Percentiles rank a stretch among this genome's conserved stretches.
Conservation (phyloP, 2,329 filamentous ascomycete genomes). For the Tympanopsis confertula region DNA sequence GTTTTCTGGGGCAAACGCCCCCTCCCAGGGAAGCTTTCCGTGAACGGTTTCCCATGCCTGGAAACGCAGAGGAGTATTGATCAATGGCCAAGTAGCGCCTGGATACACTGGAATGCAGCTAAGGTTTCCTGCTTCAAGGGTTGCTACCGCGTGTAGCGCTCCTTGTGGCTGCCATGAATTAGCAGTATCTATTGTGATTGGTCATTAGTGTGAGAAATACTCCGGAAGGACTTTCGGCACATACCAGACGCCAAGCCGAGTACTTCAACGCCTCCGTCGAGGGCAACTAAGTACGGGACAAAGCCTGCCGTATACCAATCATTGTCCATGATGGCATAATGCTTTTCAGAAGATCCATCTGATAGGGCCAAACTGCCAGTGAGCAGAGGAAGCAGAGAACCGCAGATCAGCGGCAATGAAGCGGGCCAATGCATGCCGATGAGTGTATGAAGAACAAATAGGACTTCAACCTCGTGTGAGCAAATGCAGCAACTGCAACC, state of each 20-base stretch:
- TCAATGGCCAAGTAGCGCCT: conserved; percentile 30
- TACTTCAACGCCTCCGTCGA: conserved; percentile 29
- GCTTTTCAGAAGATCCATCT: too few species aligned
- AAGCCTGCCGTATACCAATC: conserved; percentile 29
- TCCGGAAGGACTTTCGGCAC: background rate
- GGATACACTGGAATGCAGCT: conserved; percentile 33
- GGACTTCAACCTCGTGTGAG: too few species aligned
- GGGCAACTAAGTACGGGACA: conserved; percentile 28
- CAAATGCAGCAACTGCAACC: too few species aligned
- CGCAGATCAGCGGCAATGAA: too few species aligned
- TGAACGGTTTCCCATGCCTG: conserved; percentile 29
- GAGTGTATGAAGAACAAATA: too few species aligned
- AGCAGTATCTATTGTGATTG: conserved; percentile 21
- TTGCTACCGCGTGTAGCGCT: conserved; percentile 31
- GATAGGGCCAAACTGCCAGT: too few species aligned
- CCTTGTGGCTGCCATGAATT: conserved; percentile 32
- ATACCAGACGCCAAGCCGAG: conserved; percentile 21
- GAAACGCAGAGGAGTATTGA: conserved; percentile 30
- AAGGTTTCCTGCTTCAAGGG: conserved; percentile 30
- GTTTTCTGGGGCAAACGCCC: conserved; percentile 29
- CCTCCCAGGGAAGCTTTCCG: conserved; percentile 30
- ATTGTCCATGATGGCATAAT: conserved; percentile 35
- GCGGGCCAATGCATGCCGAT: too few species aligned
- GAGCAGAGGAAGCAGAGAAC: too few species aligned
- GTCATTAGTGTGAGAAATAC: background rate